Evolutionary conservation across 192 early-diverging fungal species (phyloP), one percentile per base, ranked within the genome.

Genomic region (Neocallimastix lanati): DNA sequence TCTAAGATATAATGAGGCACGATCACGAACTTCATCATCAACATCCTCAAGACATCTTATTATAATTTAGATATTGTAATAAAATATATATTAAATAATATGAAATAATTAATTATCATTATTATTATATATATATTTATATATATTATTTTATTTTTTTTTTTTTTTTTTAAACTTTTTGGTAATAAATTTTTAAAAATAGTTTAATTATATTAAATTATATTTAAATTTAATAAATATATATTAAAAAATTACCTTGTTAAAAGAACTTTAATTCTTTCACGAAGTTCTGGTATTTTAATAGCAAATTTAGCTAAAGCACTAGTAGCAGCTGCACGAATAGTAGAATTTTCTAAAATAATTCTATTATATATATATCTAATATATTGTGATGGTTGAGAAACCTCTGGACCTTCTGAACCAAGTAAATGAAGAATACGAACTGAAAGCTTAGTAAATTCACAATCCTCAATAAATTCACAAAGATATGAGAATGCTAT

Each of bases 381-480:
- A 82, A 99, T 97, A 84, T 94, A 99, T 84, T 96, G 94, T 16
- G 94, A 93, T 27, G 98, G 96, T 28, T 92, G 92, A n/a, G 89
- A 81, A 18, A 95, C 96, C 80, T 90, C 92, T 27, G 98, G 98
- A 2, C 98, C 96, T 82, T 98, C 95, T 12, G 93, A 86, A 77
- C 98, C 98, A 36, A 99, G 87, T 50, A 99, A 87, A 86, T 98
- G 93, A 78, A 99, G 86, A 80, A 98, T 95, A 77, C 96, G 92
- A 78, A 99, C 96, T n/a, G 96, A 96, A 12, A 99, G 89, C 85
- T 99, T 98, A 25, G 94, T 94, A 84, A 96, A 99, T 84, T 99
- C 98, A 85, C 98, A 99, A 83, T 99, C 98, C 83, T 99, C 98
- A 82, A 99, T 99, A 80, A 99, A 98, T 87, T 99, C 98, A 85